Percentiles rank a stretch among this genome's conserved stretches.
phyloP scores from a whole-genome alignment of 495 filamentous ascomycete species.

The Aspergillus saccharolyticus region DNA sequence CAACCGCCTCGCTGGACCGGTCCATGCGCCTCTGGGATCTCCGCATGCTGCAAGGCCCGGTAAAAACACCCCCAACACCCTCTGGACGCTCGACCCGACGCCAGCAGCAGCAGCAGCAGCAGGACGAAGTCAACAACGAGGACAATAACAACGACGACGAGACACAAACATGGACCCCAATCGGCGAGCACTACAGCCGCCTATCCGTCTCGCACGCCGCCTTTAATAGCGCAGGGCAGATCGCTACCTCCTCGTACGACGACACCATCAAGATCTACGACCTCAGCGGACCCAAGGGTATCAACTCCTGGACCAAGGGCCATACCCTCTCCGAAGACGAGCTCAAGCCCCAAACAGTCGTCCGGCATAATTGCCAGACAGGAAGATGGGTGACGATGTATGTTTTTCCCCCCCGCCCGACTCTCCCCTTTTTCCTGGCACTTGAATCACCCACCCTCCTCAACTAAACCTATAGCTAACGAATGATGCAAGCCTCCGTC shows the following conservation, averaged over 20 bases:
- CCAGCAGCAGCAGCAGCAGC: too few species aligned
- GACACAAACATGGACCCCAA: constrained; percentile 30
- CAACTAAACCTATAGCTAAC: too few species aligned
- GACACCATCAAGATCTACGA: constrained; percentile 91
- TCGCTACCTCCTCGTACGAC: constrained; percentile 91
- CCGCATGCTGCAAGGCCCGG: constrained; percentile 67
- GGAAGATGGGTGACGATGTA: constrained; percentile 74
- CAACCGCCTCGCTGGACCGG: constrained; percentile 86
- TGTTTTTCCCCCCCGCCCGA: too few species aligned
- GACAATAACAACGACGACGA: neutral
- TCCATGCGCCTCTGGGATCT: constrained; percentile 91
- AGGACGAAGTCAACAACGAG: too few species aligned
- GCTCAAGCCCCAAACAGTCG: constrained; percentile 62
- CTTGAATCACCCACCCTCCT: too few species aligned
- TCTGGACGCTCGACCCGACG: neutral
- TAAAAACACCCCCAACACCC: neutral
- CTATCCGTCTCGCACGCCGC: constrained; percentile 88
- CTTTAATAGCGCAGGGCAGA: constrained; percentile 73
- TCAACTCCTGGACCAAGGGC: constrained; percentile 55
- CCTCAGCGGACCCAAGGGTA: constrained; percentile 53
- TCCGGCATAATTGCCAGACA: constrained; percentile 94
- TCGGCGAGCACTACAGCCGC: constrained; percentile 76
- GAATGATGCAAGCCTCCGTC: constrained; percentile 70
- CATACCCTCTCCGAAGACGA: constrained; percentile 52
- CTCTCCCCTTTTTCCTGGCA: too few species aligned